Base-by-base conservation (phyloP, 306 rosid genomes). In the Cucumis melo region DNA sequence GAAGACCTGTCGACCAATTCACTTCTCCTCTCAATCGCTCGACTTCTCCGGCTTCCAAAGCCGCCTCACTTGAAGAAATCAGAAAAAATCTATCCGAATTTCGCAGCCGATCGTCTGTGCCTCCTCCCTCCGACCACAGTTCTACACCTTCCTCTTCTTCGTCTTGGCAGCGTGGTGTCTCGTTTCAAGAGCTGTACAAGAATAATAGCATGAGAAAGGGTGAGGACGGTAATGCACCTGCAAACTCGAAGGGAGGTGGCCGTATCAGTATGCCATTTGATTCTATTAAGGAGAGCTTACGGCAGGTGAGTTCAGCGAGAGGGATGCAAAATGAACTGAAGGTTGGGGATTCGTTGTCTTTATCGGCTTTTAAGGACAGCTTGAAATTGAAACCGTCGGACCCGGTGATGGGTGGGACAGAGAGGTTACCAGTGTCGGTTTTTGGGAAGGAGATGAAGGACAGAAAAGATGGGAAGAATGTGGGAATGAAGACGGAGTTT, bases 381-480 rank as follows among this genome's bases (percentile, higher is more conserved):
- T 78, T 82, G 71, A 74, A 62, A 16, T 17, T 73, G 79, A 80
- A 48, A 73, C 82, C 85, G 3, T 51, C 61, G 9, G 67, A 75
- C 72, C 78, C 54, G 71, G 81, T 77, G 65, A 8, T 74, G 10
- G 84, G 86, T 2, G 88, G 88, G 48, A 74, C 82, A 13, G 83
- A 63, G 24, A 5, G 11, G 10, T 65, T 81, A 50, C 87, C 85
- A 7, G 60, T 21, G 23, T 58, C 76, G 12, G 51, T 87, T 42
- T 87, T 88, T 14, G 88, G 81, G 15, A 82, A 17, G 79, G 90
- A 85, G 74, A 23, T 65, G 83, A 76, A 44, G 76, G 78, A 70
- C 77, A 72, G 29, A 46, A 77, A 6, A 20, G 79, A 13, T 16
- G 78, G 34, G n/a, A 50, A 27, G 5, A 74, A 46, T 3, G 61